Evolutionary conservation across 1,284 basidiomycete species (phyloP).

Genomic region (Cystobasidium sp.): DNA sequence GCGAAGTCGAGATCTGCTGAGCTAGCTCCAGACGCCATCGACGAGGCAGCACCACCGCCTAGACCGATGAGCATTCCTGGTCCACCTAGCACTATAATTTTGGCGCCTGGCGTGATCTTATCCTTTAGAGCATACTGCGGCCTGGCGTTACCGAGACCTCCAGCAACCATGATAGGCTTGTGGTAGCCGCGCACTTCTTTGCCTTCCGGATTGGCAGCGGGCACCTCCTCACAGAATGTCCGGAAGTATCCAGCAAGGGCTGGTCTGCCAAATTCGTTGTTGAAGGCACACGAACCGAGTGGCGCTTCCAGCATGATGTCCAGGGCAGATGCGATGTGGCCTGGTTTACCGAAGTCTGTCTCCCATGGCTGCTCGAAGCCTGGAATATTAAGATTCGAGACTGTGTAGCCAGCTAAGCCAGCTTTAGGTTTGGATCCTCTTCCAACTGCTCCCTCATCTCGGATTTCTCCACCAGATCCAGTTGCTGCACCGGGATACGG

Average conservation of each 20-base stretch:
- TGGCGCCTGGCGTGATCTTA: constrained; percentile 74
- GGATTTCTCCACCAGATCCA: constrained; percentile 96
- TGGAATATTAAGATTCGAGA: constrained; percentile 91
- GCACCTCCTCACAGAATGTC: constrained; percentile 74
- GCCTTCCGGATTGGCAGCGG: constrained; percentile 56
- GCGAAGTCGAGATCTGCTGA: constrained; percentile 95
- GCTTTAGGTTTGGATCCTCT: constrained; percentile 96
- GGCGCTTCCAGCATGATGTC: constrained; percentile 99
- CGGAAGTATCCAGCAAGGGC: constrained; percentile 80
- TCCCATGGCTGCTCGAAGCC: constrained; percentile 90
- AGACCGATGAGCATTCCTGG: constrained; percentile 96
- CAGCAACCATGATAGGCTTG: constrained; percentile 99
- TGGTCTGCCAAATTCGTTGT: constrained; percentile 97
- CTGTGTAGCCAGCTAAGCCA: constrained; percentile 89
- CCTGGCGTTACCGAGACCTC: constrained; percentile 91
- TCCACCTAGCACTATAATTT: constrained; percentile 92
- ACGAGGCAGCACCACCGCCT: constrained; percentile 93
- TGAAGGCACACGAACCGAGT: constrained; percentile 92
- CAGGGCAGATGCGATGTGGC: constrained; percentile 87
- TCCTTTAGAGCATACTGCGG: constrained; percentile 78
- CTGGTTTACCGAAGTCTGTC: constrained; percentile 82
- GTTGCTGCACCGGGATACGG: constrained; percentile 97
- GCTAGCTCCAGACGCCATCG: constrained; percentile 83
- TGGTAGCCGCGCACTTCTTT: constrained; percentile 90
- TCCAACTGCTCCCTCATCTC: constrained; percentile 96